Conservation (phyloP, 202 grass and related monocot species). For the Saccharum hybrid region DNA sequence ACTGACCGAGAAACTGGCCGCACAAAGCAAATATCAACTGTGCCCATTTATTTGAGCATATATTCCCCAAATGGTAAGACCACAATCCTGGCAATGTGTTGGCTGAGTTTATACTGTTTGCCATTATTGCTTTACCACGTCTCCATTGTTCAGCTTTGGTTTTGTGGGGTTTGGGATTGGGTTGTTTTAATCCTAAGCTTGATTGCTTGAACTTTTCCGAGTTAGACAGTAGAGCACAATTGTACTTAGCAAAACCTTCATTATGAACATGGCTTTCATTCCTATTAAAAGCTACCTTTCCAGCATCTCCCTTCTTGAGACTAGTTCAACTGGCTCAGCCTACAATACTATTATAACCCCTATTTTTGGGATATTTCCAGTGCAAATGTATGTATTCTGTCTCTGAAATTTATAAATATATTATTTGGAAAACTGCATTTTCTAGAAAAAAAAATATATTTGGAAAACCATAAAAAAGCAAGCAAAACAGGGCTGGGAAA, state of each 20-base stretch:
- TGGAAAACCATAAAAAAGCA: not conserved
- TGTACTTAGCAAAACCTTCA: not conserved
- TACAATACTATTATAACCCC: not conserved
- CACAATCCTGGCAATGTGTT: not conserved
- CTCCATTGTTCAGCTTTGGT: constrained; percentile 1
- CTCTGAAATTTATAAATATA: constrained; percentile 4
- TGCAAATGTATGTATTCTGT: not conserved
- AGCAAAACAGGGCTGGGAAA: not conserved
- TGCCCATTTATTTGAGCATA: constrained; percentile 78
- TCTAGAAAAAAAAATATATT: not conserved
- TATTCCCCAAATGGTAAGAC: constrained; percentile 69
- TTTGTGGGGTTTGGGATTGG: no score
- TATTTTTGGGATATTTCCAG: not conserved
- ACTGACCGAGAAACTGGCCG: constrained; percentile 73
- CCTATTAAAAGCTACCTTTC: not conserved
- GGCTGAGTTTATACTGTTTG: not conserved
- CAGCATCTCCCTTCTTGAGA: not conserved
- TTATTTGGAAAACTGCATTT: not conserved
- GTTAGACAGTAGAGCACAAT: no score
- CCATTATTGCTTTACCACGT: not conserved
- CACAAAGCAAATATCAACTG: constrained; percentile 60
- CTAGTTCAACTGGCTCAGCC: not conserved
- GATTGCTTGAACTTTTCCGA: not conserved
- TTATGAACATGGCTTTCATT: not conserved
- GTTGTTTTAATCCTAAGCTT: not conserved